phyloP scores from a whole-genome alignment of 2,329 filamentous ascomycete genomes.

The Scytalidium lignicola region DNA sequence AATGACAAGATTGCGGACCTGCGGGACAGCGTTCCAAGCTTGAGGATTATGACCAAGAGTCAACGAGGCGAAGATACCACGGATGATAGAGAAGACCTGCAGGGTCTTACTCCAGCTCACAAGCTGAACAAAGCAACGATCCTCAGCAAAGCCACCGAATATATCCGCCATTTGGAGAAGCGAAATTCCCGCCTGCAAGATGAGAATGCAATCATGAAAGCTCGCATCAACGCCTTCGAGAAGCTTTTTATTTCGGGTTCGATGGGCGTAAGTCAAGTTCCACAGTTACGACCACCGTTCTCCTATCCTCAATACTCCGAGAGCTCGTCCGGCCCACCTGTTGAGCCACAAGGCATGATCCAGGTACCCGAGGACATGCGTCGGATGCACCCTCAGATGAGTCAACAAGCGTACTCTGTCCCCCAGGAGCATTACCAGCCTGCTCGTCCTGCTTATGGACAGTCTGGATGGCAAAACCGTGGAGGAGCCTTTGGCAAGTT shows the following conservation, averaged over 20 bases:
- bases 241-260: slow-evolving; percentile 77
- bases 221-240: slow-evolving; percentile 67
- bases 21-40: slow-evolving; percentile 83
- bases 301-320: slow-evolving; percentile 23
- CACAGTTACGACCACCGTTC: slow-evolving; percentile 37
- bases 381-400: slow-evolving; percentile 22
- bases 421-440: slow-evolving; percentile 31
- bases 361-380: slow-evolving; percentile 61
- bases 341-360: slow-evolving; percentile 54
- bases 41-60: slow-evolving; percentile 77
- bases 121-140: slow-evolving; percentile 97
- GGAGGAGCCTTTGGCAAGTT: slow-evolving; percentile 65
- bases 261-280: slow-evolving; percentile 50
- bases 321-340: slow-evolving; percentile 21
- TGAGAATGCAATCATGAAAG: slow-evolving; percentile 75
- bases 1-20: slow-evolving; percentile 96
- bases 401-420: slow-evolving; percentile 26
- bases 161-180: slow-evolving; percentile 90
- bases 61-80: slow-evolving; percentile 62
- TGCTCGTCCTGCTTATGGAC: slow-evolving; percentile 48
- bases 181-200: slow-evolving; percentile 77
- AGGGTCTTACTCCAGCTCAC: slow-evolving; percentile 80
- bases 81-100: slow-evolving; percentile 72
- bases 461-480: slow-evolving; percentile 49
- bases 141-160: slow-evolving; percentile 91